Base-by-base conservation (phyloP, 179 eudicot species). In the Silene vulgaris region DNA sequence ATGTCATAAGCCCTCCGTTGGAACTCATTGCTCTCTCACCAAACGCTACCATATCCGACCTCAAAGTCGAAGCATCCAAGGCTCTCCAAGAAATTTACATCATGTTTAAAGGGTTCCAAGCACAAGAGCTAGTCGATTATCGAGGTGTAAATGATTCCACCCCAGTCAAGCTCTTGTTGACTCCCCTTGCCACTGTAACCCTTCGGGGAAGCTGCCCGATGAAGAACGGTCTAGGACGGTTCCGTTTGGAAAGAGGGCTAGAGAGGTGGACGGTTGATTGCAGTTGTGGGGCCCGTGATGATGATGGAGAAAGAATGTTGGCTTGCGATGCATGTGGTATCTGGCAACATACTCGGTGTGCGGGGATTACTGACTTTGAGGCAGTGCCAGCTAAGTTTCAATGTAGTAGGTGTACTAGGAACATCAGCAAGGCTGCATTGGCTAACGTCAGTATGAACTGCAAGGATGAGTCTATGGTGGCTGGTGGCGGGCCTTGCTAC, bases 291-390 rank as follows among this genome's bases (percentile, higher is more conserved):
- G 88, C 92, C 29, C 84, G 75, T 71, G 86, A 85, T 19, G 89
- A 92, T 45, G 97, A 92, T 77, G 99, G 97, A 0, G 99, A 95
- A 71, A 82, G 97, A 63, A 89, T 92, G 97, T 90, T 92, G 8
- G 87, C 84, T 19, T 95, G 97, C 78, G 99, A 95, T 69, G 83
- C 93, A 17, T 95, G 99, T 74, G 97, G 90, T 74, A 90, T 89
- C 65, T 87, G 91, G 91, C 97, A 90, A 59, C 99, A 95, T 77
- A 93, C 93, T 2, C 80, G 97, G 4, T 95, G 99, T 80, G 87
- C 86, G 0, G 91, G 93, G 35, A 90, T 93, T 48, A 80, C 76
- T 0, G 98, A 93, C 70, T 81, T 65, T 40, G 89, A 84, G n/a
- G 79, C 75, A 0, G 97, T 85, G 7, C 98, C 98, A 4, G 88